phyloP scores from a whole-genome alignment of 371 early-diverging fungal genomes.

The Lichtheimia ornata region DNA sequence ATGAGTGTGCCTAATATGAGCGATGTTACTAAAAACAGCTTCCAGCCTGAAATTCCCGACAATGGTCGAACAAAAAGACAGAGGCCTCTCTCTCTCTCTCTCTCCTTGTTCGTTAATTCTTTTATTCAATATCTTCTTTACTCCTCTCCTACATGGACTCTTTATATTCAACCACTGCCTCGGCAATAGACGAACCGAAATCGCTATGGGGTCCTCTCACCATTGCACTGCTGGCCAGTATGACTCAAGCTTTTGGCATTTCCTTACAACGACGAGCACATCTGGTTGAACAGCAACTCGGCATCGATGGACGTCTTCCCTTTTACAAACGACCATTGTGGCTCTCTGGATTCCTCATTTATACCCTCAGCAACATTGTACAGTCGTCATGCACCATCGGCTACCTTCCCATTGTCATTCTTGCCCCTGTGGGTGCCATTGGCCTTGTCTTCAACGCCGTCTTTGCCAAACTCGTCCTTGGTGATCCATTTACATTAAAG shows the following conservation, averaged over 20 bases:
- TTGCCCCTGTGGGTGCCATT: slow-evolving; percentile 82
- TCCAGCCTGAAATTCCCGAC: too few species aligned
- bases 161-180: neutral
- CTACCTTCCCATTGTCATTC: slow-evolving; percentile 77
- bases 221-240: slow-evolving; percentile 45
- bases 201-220: slow-evolving; percentile 34
- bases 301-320: slow-evolving; percentile 25
- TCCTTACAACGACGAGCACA: slow-evolving; percentile 72
- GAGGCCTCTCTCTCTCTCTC: too few species aligned
- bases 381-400: slow-evolving; percentile 78
- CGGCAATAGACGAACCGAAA: slow-evolving; percentile 8
- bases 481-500: slow-evolving; percentile 64
- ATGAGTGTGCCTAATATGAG: too few species aligned
- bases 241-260: slow-evolving; percentile 73
- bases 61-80: too few species aligned
- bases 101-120: too few species aligned
- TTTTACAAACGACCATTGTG: slow-evolving; percentile 48
- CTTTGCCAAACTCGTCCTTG: slow-evolving; percentile 70
- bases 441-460: slow-evolving; percentile 81
- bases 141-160: neutral
- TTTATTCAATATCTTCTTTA: neutral
- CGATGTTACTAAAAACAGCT: too few species aligned
- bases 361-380: slow-evolving; percentile 69
- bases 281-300: slow-evolving; percentile 37
- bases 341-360: slow-evolving; percentile 64